Base-by-base conservation (phyloP, 208 protist species). In the Endotrypanum monterogeii region DNA sequence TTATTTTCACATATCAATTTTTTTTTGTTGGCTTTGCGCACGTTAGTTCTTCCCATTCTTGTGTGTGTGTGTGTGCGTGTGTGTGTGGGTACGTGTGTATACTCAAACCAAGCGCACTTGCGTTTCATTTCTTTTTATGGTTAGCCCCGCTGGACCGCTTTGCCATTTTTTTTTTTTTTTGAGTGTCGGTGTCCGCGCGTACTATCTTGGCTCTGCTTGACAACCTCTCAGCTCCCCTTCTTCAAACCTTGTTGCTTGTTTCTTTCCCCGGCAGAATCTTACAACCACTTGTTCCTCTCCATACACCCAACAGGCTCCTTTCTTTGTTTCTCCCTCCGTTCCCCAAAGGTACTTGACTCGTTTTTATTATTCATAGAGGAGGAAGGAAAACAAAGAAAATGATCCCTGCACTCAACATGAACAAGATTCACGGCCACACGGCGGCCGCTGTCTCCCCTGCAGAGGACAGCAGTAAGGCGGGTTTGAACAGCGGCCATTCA, bases 371-470 rank as follows among this genome's bases (percentile, higher is more conserved):
- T 16, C 23, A 55, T 14, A 44, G 46, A 35, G n/a, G n/a, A n/a
- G n/a, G n/a, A n/a, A n/a, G n/a, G n/a, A n/a, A n/a, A n/a, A n/a
- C 8, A 25, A 9, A 23, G 30, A 70, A 35, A 56, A 89, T 89
- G 82, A 89, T 91, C 54, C 87, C 84, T 7, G 35, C 46, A 1
- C 67, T 89, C 3, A 83, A 89, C 56, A 84, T 91, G 82, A 88
- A 46, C 14, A 66, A 72, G 12, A 74, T 80, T 5, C 71, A 67
- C 32, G 37, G 63, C 25, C 52, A 39, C 55, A 39, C 76, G 8
- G 35, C 48, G 0, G 54, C 25, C 12, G 30, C 66, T 67, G 44
- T 67, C 28, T 46, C 39, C 25, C 67, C 67, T 69, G 72, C 9
- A 8, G 71, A n/a, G 16, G 56, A 41, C 11, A 44, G 46, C n/a